Percentiles rank a stretch among this genome's conserved stretches.
Conservation (phyloP, 208 protist genomes). For the Jaenimonas drosophilae region DNA sequence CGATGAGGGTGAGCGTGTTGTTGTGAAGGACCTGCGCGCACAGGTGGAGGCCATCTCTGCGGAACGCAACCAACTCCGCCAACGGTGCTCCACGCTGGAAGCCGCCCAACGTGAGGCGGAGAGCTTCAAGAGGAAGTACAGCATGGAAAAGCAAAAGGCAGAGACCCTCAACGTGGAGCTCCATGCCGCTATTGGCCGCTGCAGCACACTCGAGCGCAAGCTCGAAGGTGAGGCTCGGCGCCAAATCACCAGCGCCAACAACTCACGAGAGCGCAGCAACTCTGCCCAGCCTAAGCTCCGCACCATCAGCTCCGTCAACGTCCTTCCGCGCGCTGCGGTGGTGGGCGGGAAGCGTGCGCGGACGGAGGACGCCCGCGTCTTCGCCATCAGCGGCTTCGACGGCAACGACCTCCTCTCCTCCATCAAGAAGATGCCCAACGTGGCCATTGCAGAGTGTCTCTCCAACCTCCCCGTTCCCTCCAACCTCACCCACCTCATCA, state of each 20-base stretch:
- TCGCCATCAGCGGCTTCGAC: constrained; percentile 83
- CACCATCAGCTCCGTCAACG: constrained; percentile 9
- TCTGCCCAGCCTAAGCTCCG: constrained; percentile 15
- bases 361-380: constrained; percentile 68
- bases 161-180: constrained; percentile 58
- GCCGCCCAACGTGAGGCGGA: constrained; percentile 21
- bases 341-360: constrained; percentile 31
- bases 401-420: constrained; percentile 33
- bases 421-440: constrained; percentile 64
- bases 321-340: constrained; percentile 2
- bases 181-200: constrained; percentile 35
- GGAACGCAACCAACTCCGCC: constrained; percentile 26
- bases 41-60: constrained; percentile 29
- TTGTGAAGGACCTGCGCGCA: constrained; percentile 26
- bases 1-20: constrained; percentile 22
- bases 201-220: constrained; percentile 50
- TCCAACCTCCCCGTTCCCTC: constrained; percentile 77
- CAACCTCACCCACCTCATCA: constrained; percentile 80
- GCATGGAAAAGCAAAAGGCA: constrained; percentile 28
- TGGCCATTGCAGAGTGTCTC: constrained; percentile 68
- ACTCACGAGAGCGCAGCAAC: constrained; percentile 4
- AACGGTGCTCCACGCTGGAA: constrained; percentile 14
- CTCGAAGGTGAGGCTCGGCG: constrained; percentile 57
- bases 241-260: constrained; percentile 9
- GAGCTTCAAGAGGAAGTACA: constrained; percentile 30